Percentiles rank a stretch among this genome's conserved stretches.
Evolutionary conservation across 139 green algal species (phyloP).

Genomic region (Coelastrella sp.): DNA sequence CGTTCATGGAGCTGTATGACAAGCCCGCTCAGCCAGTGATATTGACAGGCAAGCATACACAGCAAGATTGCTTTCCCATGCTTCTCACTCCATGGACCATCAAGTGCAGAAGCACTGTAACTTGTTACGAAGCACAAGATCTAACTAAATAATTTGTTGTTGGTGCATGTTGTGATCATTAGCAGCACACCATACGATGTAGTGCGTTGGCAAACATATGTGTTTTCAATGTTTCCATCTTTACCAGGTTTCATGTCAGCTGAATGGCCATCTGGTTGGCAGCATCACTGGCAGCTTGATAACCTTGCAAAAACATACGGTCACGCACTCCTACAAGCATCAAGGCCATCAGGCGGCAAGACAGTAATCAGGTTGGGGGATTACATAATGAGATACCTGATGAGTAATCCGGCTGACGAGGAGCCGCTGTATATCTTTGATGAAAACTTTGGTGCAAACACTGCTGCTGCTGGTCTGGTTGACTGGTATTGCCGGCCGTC

Average conservation of each 20-base stretch:
- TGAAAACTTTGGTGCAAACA: constrained; percentile 27
- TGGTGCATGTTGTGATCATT: no score
- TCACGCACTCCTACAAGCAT: background rate
- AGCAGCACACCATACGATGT: no score
- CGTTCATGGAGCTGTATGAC: background rate
- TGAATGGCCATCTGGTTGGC: constrained; percentile 17
- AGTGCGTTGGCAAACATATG: no score
- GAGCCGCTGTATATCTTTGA: constrained; percentile 43
- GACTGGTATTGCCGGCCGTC: background rate
- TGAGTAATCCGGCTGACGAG: background rate
- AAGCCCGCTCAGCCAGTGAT: constrained; percentile 15
- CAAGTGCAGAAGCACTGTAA: no score
- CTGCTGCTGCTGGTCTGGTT: background rate
- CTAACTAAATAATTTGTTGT: no score
- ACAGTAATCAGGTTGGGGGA: background rate
- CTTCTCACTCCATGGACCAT: no score
- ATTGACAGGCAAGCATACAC: background rate
- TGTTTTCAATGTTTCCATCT: no score
- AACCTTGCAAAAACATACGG: background rate
- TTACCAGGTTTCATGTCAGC: constrained; percentile 2
- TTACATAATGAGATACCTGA: constrained; percentile 16
- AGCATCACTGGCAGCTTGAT: constrained; percentile 24
- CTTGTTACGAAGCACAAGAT: no score
- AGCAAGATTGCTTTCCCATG: no score
- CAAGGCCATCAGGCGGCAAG: constrained; percentile 17